Evolutionary conservation across 345 rosid species (phyloP).

Genomic region (Murraya koenigii): DNA sequence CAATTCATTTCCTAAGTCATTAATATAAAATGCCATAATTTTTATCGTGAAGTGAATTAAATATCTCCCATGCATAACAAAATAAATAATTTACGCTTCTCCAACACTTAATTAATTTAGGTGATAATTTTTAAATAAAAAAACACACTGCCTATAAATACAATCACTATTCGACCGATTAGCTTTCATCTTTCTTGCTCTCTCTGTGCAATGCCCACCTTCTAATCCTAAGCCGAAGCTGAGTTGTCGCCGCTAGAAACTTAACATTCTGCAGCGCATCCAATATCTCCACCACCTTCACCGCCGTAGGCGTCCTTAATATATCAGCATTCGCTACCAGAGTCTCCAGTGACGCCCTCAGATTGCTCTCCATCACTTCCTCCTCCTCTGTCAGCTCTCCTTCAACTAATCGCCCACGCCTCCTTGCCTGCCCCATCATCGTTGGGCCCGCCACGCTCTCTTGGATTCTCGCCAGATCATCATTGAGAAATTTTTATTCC

Average conservation of each 20-base stretch:
- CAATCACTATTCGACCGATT: too few species aligned
- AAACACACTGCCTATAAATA: too few species aligned
- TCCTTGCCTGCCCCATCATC: conserved; percentile 16
- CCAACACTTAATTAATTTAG: too few species aligned
- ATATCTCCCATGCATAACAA: too few species aligned
- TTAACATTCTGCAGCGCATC: conserved; percentile 39
- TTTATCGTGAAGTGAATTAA: too few species aligned
- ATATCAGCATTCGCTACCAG: conserved; percentile 36
- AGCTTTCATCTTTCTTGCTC: not conserved
- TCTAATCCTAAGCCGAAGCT: conserved; percentile 30
- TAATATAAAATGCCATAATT: too few species aligned
- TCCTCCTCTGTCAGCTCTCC: conserved; percentile 4
- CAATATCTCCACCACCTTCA: conserved; percentile 34
- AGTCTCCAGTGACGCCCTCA: conserved; percentile 23
- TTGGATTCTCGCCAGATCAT: conserved; percentile 43
- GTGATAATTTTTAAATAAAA: too few species aligned
- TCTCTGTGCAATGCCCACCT: conserved; percentile 30
- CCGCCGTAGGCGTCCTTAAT: conserved; percentile 29
- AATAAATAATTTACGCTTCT: too few species aligned
- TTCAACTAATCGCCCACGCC: not conserved
- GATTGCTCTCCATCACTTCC: not conserved
- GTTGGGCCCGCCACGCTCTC: conserved; percentile 41
- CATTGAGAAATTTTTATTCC: conserved; percentile 34
- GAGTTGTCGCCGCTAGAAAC: conserved; percentile 31
- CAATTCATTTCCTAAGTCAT: too few species aligned